Conservation (phyloP, 129 eudicot genomes). For the Flaveria ramosissima region DNA sequence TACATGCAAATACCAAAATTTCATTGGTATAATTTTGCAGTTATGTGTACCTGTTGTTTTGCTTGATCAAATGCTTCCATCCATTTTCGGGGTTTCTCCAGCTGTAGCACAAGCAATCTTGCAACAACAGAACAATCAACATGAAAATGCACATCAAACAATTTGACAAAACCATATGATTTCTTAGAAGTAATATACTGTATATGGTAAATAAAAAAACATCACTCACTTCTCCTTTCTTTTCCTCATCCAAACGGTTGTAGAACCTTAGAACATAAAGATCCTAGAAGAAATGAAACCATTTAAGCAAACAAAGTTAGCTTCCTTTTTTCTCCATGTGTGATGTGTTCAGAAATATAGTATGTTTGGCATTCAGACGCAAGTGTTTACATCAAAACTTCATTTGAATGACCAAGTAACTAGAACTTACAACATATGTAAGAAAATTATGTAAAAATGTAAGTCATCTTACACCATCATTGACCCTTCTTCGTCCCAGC, state of each 20-base stretch:
- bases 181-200: neutral
- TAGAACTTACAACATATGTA: neutral
- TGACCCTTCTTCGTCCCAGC: constrained; percentile 66
- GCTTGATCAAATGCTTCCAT: constrained; percentile 96
- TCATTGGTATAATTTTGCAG: neutral
- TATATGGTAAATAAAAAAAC: neutral
- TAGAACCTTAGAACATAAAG: constrained; percentile 79
- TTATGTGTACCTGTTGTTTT: constrained; percentile 65
- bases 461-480: constrained; percentile 62
- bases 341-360: neutral
- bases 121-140: constrained; percentile 40
- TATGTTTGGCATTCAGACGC: neutral
- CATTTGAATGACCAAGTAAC: neutral
- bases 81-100: constrained; percentile 90
- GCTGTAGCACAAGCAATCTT: constrained; percentile 97
- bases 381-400: constrained; percentile 7
- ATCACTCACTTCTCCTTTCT: constrained; percentile 93
- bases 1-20: neutral
- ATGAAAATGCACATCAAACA: neutral
- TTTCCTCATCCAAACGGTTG: constrained; percentile 87
- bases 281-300: constrained; percentile 51
- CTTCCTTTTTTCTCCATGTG: neutral
- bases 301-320: constrained; percentile 13
- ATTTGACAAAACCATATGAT: neutral
- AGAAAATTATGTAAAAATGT: neutral